A percentile compares a stretch with the other conserved stretches of the same genome.
phyloP scores from a whole-genome alignment of 805 yeast species.

The Millerago galiae region DNA sequence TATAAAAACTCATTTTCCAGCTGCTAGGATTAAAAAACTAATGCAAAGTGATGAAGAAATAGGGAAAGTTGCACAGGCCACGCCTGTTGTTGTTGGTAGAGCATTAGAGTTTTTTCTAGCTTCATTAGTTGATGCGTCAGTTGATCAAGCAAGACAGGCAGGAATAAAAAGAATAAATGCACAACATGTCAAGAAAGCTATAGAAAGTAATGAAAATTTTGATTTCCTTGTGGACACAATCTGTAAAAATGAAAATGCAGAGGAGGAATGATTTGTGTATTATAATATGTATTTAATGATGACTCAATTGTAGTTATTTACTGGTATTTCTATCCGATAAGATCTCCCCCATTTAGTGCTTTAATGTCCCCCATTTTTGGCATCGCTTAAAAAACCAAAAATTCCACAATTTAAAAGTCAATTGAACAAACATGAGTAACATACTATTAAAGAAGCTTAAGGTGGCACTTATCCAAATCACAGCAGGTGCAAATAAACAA shows the following conservation, averaged over 20 bases:
- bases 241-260: slow-evolving; percentile 18
- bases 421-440: slow-evolving; percentile 9
- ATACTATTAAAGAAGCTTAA: slow-evolving; percentile 44
- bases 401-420: background rate
- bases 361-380: too few species aligned
- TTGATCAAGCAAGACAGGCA: slow-evolving; percentile 64
- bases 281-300: too few species aligned
- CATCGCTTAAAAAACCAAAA: background rate
- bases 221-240: slow-evolving; percentile 76
- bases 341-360: too few species aligned
- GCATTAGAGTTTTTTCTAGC: slow-evolving; percentile 91
- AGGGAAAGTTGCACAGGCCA: slow-evolving; percentile 97
- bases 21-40: slow-evolving; percentile 89
- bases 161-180: slow-evolving; percentile 81
- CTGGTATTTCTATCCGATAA: too few species aligned
- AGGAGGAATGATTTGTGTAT: background rate
- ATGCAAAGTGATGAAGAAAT: slow-evolving; percentile 99
- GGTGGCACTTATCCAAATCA: slow-evolving; percentile 78
- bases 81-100: slow-evolving; percentile 96
- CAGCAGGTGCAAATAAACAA: slow-evolving; percentile 64
- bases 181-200: slow-evolving; percentile 77
- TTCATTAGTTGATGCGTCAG: slow-evolving; percentile 77
- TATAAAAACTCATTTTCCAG: slow-evolving; percentile 80
- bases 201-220: slow-evolving; percentile 80
- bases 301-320: background rate